Evolutionary conservation across 805 yeast genomes (phyloP), one percentile per base, ranked within the genome.

Genomic region (Citeromyces matritensis): DNA sequence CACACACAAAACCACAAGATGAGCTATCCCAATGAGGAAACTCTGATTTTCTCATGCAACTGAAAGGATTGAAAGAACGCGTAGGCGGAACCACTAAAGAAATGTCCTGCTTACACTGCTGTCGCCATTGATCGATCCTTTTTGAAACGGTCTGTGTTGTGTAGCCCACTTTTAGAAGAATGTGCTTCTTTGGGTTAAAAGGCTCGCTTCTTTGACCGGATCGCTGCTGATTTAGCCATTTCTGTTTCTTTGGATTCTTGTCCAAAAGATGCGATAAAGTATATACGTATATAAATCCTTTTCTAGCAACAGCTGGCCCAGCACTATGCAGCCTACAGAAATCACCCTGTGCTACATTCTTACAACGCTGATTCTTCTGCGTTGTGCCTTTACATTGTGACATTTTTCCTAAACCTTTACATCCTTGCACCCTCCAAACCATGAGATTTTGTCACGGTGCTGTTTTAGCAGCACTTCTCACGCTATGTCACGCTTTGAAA

Each of bases 241-340:
- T 26, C 17, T 26, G 29, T 11, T 26, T 26, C 15, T 26, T n/a
- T 4, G n/a, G n/a, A 15, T 19, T 26, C 11, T 11, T 15, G n/a
- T 14, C 21, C 4, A 19, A 15, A n/a, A 26, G 15, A 15, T 15
- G 17, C 15, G 15, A 15, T 19, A 26, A 19, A 19, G 29, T 26
- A 19, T 26, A 26, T 6, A 26, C 29, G 29, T 26, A 26, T 15
- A 26, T 26, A 19, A 26, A 26, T n/a, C 29, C 29, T 12, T 7
- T 5, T 17, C 21, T 17, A 7, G 7, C 21, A 17, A 17, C 21
- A 5, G 6, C 21, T 7, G 5, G 21, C 5, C 21, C 21, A 5
- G 7, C 21, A 17, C 6, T 7, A 7, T 17, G 21, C 6, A 17
- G 21, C 21, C 21, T 5, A 17, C 21, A 17, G 21, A 17, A 17